Evolutionary conservation across 176 grass and related monocot genomes (phyloP).

Genomic region (Raddia distichophylla): DNA sequence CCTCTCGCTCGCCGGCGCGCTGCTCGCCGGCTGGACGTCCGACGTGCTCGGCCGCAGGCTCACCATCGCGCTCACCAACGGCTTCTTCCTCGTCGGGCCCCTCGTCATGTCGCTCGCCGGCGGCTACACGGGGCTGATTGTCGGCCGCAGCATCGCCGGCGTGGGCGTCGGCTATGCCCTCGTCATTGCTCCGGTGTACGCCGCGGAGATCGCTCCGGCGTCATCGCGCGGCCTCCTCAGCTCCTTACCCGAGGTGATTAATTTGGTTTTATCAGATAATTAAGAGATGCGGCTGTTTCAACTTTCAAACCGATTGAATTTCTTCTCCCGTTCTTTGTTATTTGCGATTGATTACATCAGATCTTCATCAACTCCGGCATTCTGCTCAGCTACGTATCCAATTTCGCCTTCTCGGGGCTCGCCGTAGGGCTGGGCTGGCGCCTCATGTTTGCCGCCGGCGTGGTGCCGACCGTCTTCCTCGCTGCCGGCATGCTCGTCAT

Average conservation of each 20-base stretch:
- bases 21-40: background rate
- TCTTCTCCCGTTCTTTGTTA: background rate
- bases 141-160: background rate
- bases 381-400: background rate
- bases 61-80: background rate
- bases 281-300: too few relatives aligned
- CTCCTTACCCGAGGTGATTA: background rate
- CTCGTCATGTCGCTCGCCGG: background rate
- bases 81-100: background rate
- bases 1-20: too few relatives aligned
- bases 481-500: constrained; percentile 36
- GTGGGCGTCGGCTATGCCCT: background rate
- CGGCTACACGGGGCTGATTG: background rate
- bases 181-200: background rate
- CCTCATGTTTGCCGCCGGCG: constrained; percentile 38
- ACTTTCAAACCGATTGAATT: too few relatives aligned
- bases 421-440: constrained; percentile 39
- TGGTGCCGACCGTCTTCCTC: constrained; percentile 22
- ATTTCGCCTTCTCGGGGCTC: background rate
- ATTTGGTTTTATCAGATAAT: too few relatives aligned
- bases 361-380: background rate
- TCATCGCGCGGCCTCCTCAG: background rate
- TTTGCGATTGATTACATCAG: background rate
- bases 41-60: background rate
- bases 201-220: background rate